Base-by-base conservation (phyloP, 495 filamentous ascomycete species). In the Penicillium verhagenii region DNA sequence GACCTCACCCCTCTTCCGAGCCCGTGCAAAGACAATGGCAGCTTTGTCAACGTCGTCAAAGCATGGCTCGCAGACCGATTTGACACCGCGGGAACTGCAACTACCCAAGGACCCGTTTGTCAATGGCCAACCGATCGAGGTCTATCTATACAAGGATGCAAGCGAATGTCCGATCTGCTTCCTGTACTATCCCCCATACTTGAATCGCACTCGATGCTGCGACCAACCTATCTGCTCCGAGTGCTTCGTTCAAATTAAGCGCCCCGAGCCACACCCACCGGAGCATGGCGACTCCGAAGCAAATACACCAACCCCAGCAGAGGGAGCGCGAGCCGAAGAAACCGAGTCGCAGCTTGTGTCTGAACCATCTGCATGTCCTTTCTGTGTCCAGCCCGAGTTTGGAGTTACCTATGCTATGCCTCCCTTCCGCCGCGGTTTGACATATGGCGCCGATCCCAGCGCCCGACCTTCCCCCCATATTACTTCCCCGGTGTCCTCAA, bases 211-310 rank as follows among this genome's bases (percentile, higher is more conserved):
- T 2, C 78, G 94, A 58, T 98, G 94, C 66, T 98, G 94, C 69
- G 93, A 96, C 63, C 94, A 98, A 66, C 80, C 91, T 6, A 97
- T 98, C 52, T 98, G 94, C 75, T 97, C 94, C 43, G 94, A 98
- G 74, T 98, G 94, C 68, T 98, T 98, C 62, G 95, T 98, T 8
- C 94, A 98, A 67, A 98, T 98, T 67, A 98, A 96, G 75, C 84
- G 94, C 21, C 90, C 93, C 8, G 94, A 98, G 62, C 94, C 94
- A 13, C 94, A 98, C 72, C 87, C 90, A 38, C 94, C 94, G 10
- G 94, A 98, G 68, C 91, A 96, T 52, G 80, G 81, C 6, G 81
- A 85, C 40, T 67, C 81, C 7, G 71, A 82, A 47, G 51, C 79
- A 59, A 72, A 82, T 70, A 58, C 74, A 55, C 38, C 77, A 63